Evolutionary conservation across 2,329 filamentous ascomycete genomes (phyloP).

Genomic region (Claviceps monticola): DNA sequence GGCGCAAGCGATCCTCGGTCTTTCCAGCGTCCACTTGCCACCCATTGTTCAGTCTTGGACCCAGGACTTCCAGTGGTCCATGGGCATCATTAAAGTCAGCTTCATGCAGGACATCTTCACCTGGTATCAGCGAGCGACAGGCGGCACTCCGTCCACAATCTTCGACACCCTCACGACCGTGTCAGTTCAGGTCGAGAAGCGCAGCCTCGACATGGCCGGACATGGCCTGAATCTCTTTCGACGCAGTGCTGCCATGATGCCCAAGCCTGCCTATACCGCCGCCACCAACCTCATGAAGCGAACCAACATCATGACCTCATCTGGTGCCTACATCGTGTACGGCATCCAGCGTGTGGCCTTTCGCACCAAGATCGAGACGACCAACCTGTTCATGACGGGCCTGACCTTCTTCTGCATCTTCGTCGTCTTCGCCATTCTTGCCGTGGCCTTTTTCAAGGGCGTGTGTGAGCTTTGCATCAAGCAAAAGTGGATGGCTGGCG

Average conservation of each 20-base stretch:
- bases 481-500: conserved; percentile 62
- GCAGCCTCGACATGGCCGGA: conserved; percentile 27
- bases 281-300: conserved; percentile 36
- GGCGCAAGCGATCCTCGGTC: conserved; percentile 78
- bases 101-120: conserved; percentile 84
- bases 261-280: conserved; percentile 22
- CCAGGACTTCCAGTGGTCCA: conserved; percentile 95
- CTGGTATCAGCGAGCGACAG: conserved; percentile 92
- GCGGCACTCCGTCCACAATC: conserved; percentile 67
- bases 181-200: conserved; percentile 73
- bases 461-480: conserved; percentile 64
- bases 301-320: conserved; percentile 36
- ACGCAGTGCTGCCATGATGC: conserved; percentile 40
- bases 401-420: conserved; percentile 82
- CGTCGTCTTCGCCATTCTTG: conserved; percentile 57
- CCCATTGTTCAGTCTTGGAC: conserved; percentile 89
- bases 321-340: conserved; percentile 49
- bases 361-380: conserved; percentile 58
- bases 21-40: conserved; percentile 67
- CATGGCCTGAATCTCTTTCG: conserved; percentile 32
- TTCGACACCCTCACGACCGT: conserved; percentile 59
- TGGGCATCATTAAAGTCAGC: conserved; percentile 81
- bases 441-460: conserved; percentile 68
- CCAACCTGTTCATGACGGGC: conserved; percentile 88
- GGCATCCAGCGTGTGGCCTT: conserved; percentile 88